Conservation (phyloP, 2,329 filamentous ascomycete genomes). For the Septoria linicola region DNA sequence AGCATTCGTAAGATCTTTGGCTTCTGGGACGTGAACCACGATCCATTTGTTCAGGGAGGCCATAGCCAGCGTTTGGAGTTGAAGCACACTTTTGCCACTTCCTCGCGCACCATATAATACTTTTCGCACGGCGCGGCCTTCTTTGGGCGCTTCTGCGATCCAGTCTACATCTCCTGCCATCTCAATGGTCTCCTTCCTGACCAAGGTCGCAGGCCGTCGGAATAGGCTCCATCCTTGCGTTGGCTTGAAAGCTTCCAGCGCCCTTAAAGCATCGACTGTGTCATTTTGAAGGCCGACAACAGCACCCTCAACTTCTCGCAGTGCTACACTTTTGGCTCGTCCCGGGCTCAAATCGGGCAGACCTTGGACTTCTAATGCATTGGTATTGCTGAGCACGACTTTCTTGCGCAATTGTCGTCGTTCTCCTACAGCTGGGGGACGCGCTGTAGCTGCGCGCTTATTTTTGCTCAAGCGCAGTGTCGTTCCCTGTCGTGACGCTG, state of each 20-base stretch:
- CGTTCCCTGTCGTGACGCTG: slow-evolving; percentile 26
- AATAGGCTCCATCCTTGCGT: slow-evolving; percentile 88
- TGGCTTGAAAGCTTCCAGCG: slow-evolving; percentile 86
- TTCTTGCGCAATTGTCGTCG: slow-evolving; percentile 83
- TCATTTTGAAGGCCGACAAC: slow-evolving; percentile 68
- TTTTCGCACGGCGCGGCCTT: slow-evolving; percentile 55
- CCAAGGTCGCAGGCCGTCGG: slow-evolving; percentile 72
- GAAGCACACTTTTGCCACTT: slow-evolving; percentile 81
- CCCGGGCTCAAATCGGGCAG: slow-evolving; percentile 56
- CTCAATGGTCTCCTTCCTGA: slow-evolving; percentile 75
- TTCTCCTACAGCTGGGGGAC: slow-evolving; percentile 62
- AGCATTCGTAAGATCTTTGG: slow-evolving; percentile 76
- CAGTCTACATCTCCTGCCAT: slow-evolving; percentile 53
- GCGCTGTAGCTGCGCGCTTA: slow-evolving; percentile 27
- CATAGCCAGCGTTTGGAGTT: slow-evolving; percentile 80
- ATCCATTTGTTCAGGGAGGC: slow-evolving; percentile 83
- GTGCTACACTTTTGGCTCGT: slow-evolving; percentile 26
- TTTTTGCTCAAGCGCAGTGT: slow-evolving; percentile 36
- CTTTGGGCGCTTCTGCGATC: slow-evolving; percentile 39
- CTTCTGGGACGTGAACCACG: slow-evolving; percentile 88
- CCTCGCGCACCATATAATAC: slow-evolving; percentile 72
- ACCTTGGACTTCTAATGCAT: slow-evolving; percentile 74
- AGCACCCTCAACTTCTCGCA: slow-evolving; percentile 58
- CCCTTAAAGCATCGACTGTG: slow-evolving; percentile 75
- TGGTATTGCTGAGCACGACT: slow-evolving; percentile 90